Conservation (phyloP, 345 rosid genomes). For the Citropsis articulata region DNA sequence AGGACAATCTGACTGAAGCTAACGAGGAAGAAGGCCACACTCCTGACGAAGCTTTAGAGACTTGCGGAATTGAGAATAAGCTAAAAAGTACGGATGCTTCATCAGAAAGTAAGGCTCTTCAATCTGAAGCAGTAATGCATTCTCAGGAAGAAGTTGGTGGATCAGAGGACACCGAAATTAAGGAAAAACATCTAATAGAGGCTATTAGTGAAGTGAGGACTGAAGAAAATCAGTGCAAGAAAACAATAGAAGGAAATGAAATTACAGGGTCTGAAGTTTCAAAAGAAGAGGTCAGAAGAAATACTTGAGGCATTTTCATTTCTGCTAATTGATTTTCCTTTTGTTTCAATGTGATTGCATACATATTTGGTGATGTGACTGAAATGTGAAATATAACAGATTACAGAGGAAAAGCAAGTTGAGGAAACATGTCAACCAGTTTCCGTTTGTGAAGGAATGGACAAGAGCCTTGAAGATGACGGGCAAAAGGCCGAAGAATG, state of each 20-base stretch:
- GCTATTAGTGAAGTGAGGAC: conserved; percentile 6
- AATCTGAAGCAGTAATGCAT: conserved; percentile 3
- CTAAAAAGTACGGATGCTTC: neutral
- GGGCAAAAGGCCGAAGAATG: conserved; percentile 19
- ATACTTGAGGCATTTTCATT: neutral
- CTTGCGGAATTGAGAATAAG: conserved; percentile 9
- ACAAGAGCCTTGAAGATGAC: conserved; percentile 27
- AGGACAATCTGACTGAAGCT: conserved; percentile 13
- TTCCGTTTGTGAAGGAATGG: conserved; percentile 22
- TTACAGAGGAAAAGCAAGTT: conserved; percentile 27
- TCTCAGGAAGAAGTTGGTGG: neutral
- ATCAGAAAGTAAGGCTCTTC: conserved; percentile 14
- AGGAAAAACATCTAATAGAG: conserved; percentile 16
- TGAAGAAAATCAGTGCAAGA: conserved; percentile 14
- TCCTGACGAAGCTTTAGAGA: conserved; percentile 7
- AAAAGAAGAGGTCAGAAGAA: conserved; percentile 28
- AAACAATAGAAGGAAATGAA: conserved; percentile 23
- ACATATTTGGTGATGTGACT: conserved; percentile 5
- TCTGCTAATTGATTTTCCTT: neutral
- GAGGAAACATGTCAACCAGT: conserved; percentile 17
- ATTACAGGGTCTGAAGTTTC: conserved; percentile 27
- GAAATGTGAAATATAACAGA: conserved; percentile 17
- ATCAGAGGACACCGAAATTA: conserved; percentile 18
- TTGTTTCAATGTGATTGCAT: neutral
- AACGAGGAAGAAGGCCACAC: conserved; percentile 12